Evolutionary conservation across 2,329 filamentous ascomycete genomes (phyloP).

Genomic region (Colletotrichum musae): DNA sequence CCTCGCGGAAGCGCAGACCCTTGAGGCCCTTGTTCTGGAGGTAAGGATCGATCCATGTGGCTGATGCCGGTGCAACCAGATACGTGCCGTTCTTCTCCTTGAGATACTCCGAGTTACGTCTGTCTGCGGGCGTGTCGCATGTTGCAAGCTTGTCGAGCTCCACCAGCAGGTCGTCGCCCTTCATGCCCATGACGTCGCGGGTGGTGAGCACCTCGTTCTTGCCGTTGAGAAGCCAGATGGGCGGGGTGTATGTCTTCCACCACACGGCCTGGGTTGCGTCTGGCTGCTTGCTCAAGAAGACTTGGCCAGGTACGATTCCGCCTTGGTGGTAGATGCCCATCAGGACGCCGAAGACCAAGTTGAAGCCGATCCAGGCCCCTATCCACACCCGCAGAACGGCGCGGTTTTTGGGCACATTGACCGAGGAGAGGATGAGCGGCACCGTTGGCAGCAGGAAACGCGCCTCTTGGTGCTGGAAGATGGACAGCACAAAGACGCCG

Average conservation of each 20-base stretch:
- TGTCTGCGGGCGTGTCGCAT: slow-evolving; percentile 72
- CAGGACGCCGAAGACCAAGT: slow-evolving; percentile 75
- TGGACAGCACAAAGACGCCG: slow-evolving; percentile 78
- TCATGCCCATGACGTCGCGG: slow-evolving; percentile 81
- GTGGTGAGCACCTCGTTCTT: slow-evolving; percentile 81
- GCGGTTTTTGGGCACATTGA: slow-evolving; percentile 73
- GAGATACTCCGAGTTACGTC: slow-evolving; percentile 68
- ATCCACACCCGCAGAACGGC: slow-evolving; percentile 69
- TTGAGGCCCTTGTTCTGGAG: slow-evolving; percentile 71
- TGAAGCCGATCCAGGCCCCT: slow-evolving; percentile 78
- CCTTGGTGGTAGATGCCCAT: slow-evolving; percentile 90
- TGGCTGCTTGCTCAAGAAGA: slow-evolving; percentile 79
- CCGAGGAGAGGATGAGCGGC: slow-evolving; percentile 81
- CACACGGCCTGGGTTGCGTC: slow-evolving; percentile 80
- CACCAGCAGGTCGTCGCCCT: slow-evolving; percentile 71
- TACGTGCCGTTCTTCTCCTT: slow-evolving; percentile 76
- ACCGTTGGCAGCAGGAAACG: slow-evolving; percentile 83
- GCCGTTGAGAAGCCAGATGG: slow-evolving; percentile 83
- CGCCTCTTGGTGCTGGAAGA: slow-evolving; percentile 85
- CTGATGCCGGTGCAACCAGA: slow-evolving; percentile 81
- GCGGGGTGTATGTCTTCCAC: slow-evolving; percentile 91
- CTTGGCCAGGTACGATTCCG: slow-evolving; percentile 81
- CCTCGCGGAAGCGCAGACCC: slow-evolving; percentile 75
- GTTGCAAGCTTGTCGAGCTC: slow-evolving; percentile 72
- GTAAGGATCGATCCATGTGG: slow-evolving; percentile 77